These are phyloP conservation scores for Metschnikowia chrysomelidarum DNA, from an alignment of 805 yeast genomes.

Conservation along the genomic window DNA sequence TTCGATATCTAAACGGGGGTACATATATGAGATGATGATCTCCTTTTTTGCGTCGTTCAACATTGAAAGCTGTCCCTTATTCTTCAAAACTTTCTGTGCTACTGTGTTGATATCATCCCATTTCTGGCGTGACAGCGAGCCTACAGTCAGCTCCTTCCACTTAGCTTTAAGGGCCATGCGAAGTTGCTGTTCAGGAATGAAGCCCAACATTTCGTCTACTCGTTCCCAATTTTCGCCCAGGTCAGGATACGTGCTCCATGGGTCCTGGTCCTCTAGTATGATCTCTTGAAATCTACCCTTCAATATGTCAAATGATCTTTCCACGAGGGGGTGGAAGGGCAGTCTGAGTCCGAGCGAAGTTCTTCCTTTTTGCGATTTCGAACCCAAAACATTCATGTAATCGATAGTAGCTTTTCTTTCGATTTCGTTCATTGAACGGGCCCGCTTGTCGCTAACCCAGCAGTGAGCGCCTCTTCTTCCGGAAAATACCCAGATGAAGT, in stretches of 20 bases:
- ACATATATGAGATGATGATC: constrained; percentile 71
- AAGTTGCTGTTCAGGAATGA: constrained; percentile 60
- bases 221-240: constrained; percentile 44
- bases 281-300: constrained; percentile 61
- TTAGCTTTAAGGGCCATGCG: constrained; percentile 49
- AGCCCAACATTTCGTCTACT: constrained; percentile 54
- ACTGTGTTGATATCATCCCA: constrained; percentile 74
- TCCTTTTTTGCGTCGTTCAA: constrained; percentile 77
- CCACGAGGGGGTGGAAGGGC: constrained; percentile 88
- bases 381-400: constrained; percentile 71
- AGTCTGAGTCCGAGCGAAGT: constrained; percentile 57
- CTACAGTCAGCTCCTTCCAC: constrained; percentile 48
- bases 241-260: constrained; percentile 54
- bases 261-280: constrained; percentile 79
- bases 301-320: constrained; percentile 68
- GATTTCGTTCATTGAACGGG: constrained; percentile 68
- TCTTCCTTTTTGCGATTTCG: constrained; percentile 42
- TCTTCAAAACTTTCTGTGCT: constrained; percentile 48
- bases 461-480: constrained; percentile 99
- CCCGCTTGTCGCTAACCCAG: constrained; percentile 89
- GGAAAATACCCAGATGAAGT: constrained; percentile 91
- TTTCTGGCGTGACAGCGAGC: constrained; percentile 54
- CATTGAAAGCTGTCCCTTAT: constrained; percentile 44
- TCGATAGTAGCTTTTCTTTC: constrained; percentile 78
- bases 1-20: constrained; percentile 91